Base-by-base conservation (phyloP, 2,329 filamentous ascomycete genomes). In the Sclerotinia borealis region DNA sequence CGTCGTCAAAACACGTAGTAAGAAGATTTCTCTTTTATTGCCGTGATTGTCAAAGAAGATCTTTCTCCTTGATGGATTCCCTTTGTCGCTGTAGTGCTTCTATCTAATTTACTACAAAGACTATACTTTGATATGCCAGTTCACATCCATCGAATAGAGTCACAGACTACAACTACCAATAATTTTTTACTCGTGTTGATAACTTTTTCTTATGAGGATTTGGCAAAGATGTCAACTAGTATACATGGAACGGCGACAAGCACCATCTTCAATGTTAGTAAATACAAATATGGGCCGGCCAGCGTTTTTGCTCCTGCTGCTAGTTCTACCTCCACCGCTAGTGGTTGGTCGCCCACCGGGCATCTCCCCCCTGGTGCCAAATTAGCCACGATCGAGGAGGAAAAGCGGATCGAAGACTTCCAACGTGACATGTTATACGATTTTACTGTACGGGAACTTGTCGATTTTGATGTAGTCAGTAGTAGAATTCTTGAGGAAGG, bases 391-490 rank as follows among this genome's bases (percentile, higher is more conserved):
- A 29, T 54, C 3, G 9, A 43, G 27, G 27, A 61, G 13, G 59
- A 61, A 19, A 25, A 47, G 17, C 34, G 15, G 4, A 11, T 62
- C 9, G 59, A 62, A n/a, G n/a, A 36, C 1, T 56, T 56, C 22
- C 60, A 62, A 56, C 41, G 13, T 10, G 1, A 8, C 2, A 9
- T 7, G 17, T 39, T 56, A 6, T 15, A 3, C 17, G 1, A 22
- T 7, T 62, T 27, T 15, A 47, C 50, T 5, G 19, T 56, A 36
- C 49, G 60, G 9, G 60, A 62, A 15, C 49, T 62, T 37, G 39
- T 56, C 29, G 60, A 62, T 37, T 45, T 62, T 11, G 60, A 62
- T 48, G 17, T 62, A 27, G 17, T 34, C 17, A 47, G 45, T n/a
- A 19, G 49, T 25, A 55, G 60, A 56, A 5, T 37, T 45, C 22